Base-by-base conservation (phyloP, 2,329 filamentous ascomycete species). In the Eutypa lata region DNA sequence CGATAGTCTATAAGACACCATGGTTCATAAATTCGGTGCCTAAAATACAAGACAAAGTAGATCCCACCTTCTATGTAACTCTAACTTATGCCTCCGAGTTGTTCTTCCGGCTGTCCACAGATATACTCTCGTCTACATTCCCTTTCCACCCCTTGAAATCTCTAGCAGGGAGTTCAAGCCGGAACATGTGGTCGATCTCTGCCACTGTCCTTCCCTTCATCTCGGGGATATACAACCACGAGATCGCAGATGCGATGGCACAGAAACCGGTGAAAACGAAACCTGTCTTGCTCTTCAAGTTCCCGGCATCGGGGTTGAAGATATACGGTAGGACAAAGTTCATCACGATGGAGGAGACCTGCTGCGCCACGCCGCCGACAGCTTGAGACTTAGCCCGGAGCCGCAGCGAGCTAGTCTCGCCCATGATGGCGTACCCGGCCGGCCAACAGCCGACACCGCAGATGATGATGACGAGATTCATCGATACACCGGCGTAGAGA, bases 211-310 rank as follows among this genome's bases (percentile, higher is more conserved):
- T 65, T 3, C 75, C 76, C 63, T 76, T 77, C 68, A 80, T 82
- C 61, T 84, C 81, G 0, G 81, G 81, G 0, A 83, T 66, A 35
- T 69, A 67, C 11, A 72, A 65, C 67, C 71, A 84, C 0, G 74
- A 71, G 0, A 74, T 45, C 2, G 66, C 51, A 2, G 71, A 63
- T 18, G 69, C 67, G 1, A 72, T 50, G 2, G 68, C 53, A 56
- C 71, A 73, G 13, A 72, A 65, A 0, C 64, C 72, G 0, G 68
- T 65, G 52, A 67, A 76, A 1, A 76, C 61, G 31, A 75, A 73
- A 0, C 71, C 73, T 2, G 72, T 74, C 62, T 73, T 74, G 1
- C 69, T 71, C 26, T 71, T 68, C 19, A 76, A 58, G 53, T 74
- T 69, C 8, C 65, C 71, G 18, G 61, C 49, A 19, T 68, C 68